Evolutionary conservation across 495 filamentous ascomycete genomes (phyloP), one percentile per base, ranked within the genome.

Genomic region (Margaritispora aquatica): DNA sequence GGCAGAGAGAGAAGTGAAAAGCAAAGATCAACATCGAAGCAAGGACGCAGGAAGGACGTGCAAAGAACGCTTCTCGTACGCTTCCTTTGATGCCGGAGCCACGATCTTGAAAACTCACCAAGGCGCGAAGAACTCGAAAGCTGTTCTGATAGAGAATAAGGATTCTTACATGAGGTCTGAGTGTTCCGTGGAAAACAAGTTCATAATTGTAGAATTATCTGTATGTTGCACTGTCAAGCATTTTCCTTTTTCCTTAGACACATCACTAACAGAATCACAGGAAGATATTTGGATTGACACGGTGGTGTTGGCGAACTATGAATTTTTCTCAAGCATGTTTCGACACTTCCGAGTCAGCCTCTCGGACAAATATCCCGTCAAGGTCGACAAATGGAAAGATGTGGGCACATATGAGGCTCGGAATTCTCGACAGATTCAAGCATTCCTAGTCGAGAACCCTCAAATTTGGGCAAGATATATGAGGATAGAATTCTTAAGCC

Each of bases 161-260:
- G 94, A 98, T 74, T 92, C 88, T 67, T 98, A 98, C 69, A 96
- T 98, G 94, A 81, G 96, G 29, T 92, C 96, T 41, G 88, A 92
- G 67, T 98, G 94, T 68, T 83, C 82, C 0, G 84, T 84, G 26
- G 77, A 88, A 67, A 93, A 96, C 73, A 97, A 97, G 72, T 96
- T 95, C 71, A 78, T 97, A 54, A 89, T 97, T 62, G 82, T 98
- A 54, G 93, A 98, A 70, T 71, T 86, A 31, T 81, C 77, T 74
- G 64, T 66, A 58, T 47, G 55, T 34, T 15, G 15, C 17, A 9
- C 29, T 23, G n/a, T n/a, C n/a, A n/a, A n/a, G n/a, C n/a, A n/a
- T n/a, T 20, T 7, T n/a, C 22, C 31, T 3, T 44, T 22, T 24
- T 5, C 21, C 5, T n/a, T 24, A 38, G 24, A 13, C 23, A 26